These are phyloP conservation scores for Mycena albidolilacea DNA, from an alignment of 768 basidiomycete genomes.

Conservation along the genomic window DNA sequence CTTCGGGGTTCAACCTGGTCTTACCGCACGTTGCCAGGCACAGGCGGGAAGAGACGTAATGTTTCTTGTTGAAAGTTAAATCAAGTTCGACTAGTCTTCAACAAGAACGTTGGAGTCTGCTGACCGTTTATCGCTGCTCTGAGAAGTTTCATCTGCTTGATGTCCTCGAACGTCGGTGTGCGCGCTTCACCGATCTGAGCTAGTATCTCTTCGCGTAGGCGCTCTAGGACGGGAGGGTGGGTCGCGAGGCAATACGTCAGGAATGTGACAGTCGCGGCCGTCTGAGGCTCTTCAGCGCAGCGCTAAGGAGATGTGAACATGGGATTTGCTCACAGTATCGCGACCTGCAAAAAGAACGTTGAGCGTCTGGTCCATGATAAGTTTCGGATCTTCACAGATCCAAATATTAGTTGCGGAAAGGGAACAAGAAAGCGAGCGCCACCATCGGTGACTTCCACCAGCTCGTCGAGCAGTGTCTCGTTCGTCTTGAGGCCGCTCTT, in stretches of 20 bases:
- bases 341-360: neutral
- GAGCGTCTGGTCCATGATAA: slow-evolving; percentile 26
- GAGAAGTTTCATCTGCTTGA: slow-evolving; percentile 63
- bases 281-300: neutral
- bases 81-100: neutral
- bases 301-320: too few relatives aligned
- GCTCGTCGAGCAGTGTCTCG: neutral
- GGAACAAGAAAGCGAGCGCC: neutral
- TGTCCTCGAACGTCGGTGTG: slow-evolving; percentile 59
- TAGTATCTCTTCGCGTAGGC: neutral
- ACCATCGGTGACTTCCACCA: neutral
- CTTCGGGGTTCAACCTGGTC: neutral
- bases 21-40: neutral
- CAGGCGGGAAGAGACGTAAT: neutral
- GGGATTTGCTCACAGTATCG: neutral
- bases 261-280: neutral
- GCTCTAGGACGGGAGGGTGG: neutral
- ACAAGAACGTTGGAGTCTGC: neutral
- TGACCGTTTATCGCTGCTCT: slow-evolving; percentile 55
- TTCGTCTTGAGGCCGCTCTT: neutral
- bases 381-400: slow-evolving; percentile 6
- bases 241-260: neutral
- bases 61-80: neutral
- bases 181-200: slow-evolving; percentile 52
- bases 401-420: neutral